phyloP scores from a whole-genome alignment of 2,329 filamentous ascomycete genomes.

The Davidsoniella eucalypti region DNA sequence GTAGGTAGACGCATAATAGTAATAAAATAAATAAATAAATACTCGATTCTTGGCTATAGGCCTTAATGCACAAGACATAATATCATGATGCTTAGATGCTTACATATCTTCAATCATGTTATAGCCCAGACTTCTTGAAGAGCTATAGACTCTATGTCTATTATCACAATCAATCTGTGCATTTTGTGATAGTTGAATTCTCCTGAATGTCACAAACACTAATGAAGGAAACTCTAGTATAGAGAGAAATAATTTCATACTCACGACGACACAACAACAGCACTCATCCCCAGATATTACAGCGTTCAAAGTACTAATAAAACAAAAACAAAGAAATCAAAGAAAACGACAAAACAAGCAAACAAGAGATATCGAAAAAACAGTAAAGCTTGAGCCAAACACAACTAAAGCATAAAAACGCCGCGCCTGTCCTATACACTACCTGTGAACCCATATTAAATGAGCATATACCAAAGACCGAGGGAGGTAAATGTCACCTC shows the following conservation, averaged over 20 bases:
- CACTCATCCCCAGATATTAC: neutral
- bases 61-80: no score
- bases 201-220: no score
- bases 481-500: neutral
- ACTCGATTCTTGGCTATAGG: no score
- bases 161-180: no score
- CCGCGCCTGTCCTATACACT: neutral
- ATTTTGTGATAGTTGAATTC: no score
- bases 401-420: neutral
- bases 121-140: no score
- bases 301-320: neutral
- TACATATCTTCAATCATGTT: no score
- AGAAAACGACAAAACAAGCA: neutral
- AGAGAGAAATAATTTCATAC: neutral
- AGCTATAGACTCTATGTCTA: no score
- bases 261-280: neutral
- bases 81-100: no score
- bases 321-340: neutral
- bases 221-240: no score
- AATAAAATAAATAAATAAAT: no score
- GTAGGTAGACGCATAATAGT: no score
- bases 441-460: neutral
- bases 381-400: neutral
- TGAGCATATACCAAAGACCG: conserved; percentile 1
- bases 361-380: conserved; percentile 4